These are phyloP conservation scores for Penstemon davidsonii DNA, from an alignment of 257 asterid species.

Conservation along the genomic window DNA sequence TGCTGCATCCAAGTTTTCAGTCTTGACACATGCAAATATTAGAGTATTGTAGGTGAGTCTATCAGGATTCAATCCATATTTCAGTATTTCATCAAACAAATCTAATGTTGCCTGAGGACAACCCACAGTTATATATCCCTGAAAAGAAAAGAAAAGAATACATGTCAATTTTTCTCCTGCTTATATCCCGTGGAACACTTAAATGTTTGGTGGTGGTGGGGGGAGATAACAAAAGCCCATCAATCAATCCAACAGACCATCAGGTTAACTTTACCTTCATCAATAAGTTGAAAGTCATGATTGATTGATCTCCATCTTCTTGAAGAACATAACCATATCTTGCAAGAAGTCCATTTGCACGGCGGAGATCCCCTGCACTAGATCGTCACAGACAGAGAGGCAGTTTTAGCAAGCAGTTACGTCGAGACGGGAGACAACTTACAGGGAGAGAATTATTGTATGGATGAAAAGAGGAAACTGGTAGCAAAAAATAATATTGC, in stretches of 20 bases:
- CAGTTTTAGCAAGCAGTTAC: constrained; percentile 35
- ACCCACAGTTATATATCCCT: constrained; percentile 66
- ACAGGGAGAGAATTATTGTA: constrained; percentile 5
- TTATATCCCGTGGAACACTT: not conserved
- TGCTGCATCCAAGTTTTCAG: constrained; percentile 52
- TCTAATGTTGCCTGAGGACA: constrained; percentile 54
- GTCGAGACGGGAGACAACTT: constrained; percentile 22
- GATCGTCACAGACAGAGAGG: constrained; percentile 41
- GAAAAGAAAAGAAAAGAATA: constrained; percentile 29
- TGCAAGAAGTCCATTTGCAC: constrained; percentile 81
- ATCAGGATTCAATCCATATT: constrained; percentile 55
- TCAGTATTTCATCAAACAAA: constrained; percentile 55
- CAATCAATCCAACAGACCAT: constrained; percentile 12
- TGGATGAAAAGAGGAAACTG: constrained; percentile 4
- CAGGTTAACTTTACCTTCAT: constrained; percentile 53
- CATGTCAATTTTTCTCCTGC: constrained; percentile 12
- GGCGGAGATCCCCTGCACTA: constrained; percentile 86
- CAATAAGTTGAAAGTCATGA: constrained; percentile 54
- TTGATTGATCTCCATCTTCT: constrained; percentile 55
- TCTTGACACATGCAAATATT: constrained; percentile 61
- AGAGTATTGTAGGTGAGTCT: constrained; percentile 65
- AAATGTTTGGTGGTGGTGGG: not conserved
- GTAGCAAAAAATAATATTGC: constrained; percentile 3
- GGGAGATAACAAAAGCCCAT: not conserved
- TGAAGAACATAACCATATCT: constrained; percentile 57